Conservation (phyloP, 2,329 filamentous ascomycete genomes). For the Phialemoniopsis sp. region DNA sequence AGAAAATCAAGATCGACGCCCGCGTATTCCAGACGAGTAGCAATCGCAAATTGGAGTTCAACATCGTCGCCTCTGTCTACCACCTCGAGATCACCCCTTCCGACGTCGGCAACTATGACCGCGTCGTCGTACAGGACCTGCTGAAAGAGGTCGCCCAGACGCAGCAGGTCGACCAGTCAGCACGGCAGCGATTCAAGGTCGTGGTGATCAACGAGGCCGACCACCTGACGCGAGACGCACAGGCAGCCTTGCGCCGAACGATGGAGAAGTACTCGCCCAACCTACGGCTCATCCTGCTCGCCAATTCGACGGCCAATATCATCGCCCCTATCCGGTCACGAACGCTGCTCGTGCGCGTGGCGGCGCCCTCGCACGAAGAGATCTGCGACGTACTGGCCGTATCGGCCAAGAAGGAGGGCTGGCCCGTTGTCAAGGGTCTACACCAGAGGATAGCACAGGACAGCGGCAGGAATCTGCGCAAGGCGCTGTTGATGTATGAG, state of each 20-base stretch:
- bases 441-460: conserved; percentile 85
- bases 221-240: conserved; percentile 87
- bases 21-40: conserved; percentile 92
- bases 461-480: conserved; percentile 84
- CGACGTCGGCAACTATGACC: conserved; percentile 93
- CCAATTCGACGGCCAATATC: conserved; percentile 96
- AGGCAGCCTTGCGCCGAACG: conserved; percentile 87
- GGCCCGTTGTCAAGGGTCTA: conserved; percentile 70
- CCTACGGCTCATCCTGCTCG: conserved; percentile 82
- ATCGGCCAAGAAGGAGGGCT: conserved; percentile 75
- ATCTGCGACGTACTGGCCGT: conserved; percentile 74
- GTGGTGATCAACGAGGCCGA: conserved; percentile 99
- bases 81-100: conserved; percentile 98
- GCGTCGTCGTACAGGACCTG: conserved; percentile 92
- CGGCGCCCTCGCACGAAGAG: conserved; percentile 80
- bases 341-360: conserved; percentile 86
- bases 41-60: conserved; percentile 98
- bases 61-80: conserved; percentile 95
- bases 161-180: conserved; percentile 92
- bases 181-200: conserved; percentile 93
- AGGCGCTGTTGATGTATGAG: conserved; percentile 94
- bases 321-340: conserved; percentile 96
- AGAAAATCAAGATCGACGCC: conserved; percentile 99
- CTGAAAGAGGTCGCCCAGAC: conserved; percentile 98
- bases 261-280: conserved; percentile 99